Conservation (phyloP, 1,284 basidiomycete genomes). For the Sporisorium graminicola region DNA sequence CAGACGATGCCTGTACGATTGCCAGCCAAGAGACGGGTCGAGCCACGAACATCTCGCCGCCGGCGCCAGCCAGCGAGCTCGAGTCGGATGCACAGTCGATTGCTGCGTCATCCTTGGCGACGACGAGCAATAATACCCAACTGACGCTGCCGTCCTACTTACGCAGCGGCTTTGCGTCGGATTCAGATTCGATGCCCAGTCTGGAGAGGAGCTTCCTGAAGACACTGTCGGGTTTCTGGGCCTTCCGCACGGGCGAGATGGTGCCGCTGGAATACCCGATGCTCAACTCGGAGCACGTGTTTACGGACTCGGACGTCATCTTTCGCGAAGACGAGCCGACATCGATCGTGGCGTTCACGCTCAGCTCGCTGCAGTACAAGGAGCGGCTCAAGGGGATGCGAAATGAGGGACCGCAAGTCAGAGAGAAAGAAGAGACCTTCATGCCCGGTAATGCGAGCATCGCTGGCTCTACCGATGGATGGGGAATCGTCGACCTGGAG, state of each 20-base stretch:
- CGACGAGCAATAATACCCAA: constrained; percentile 38
- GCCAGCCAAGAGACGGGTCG: constrained; percentile 40
- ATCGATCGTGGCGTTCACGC: constrained; percentile 93
- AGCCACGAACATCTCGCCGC: constrained; percentile 27
- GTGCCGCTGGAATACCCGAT: constrained; percentile 74
- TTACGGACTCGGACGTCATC: constrained; percentile 87
- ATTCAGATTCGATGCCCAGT: constrained; percentile 53
- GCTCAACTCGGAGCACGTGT: constrained; percentile 74
- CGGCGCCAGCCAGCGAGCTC: constrained; percentile 44
- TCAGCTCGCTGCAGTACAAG: constrained; percentile 86
- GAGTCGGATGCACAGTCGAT: constrained; percentile 54
- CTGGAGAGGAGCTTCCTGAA: constrained; percentile 75
- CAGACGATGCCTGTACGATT: constrained; percentile 38
- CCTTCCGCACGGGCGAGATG: constrained; percentile 73
- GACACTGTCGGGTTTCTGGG: constrained; percentile 80
- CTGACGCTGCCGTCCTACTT: constrained; percentile 47
- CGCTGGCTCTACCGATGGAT: constrained; percentile 36
- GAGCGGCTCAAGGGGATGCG: constrained; percentile 60
- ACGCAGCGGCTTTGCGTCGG: constrained; percentile 43
- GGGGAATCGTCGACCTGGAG: constrained; percentile 45
- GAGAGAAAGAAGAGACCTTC: constrained; percentile 50
- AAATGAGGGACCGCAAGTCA: constrained; percentile 29
- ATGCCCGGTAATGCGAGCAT: constrained; percentile 76
- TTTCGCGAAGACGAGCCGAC: constrained; percentile 97
- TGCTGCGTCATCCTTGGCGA: constrained; percentile 40